Conservation (phyloP, 495 filamentous ascomycete species). For the Echria macrotheca region DNA sequence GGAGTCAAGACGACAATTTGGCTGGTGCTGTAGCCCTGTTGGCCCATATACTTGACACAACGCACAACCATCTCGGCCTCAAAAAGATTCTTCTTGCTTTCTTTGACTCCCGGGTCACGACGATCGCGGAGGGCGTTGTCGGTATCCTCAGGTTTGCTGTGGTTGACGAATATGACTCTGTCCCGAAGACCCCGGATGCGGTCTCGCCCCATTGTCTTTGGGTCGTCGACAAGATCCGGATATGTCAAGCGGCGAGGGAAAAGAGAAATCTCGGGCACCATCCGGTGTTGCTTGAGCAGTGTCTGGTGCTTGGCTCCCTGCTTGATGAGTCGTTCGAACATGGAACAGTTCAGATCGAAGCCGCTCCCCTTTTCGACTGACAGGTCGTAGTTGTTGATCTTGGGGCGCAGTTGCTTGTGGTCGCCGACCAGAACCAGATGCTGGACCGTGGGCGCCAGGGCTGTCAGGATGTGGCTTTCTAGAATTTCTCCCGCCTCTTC, state of each 20-base stretch:
- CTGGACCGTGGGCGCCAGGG: slow-evolving; percentile 53
- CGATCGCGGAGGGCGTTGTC: slow-evolving; percentile 41
- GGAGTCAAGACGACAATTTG: slow-evolving; percentile 68
- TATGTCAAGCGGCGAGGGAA: slow-evolving; percentile 59
- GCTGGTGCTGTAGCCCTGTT: slow-evolving; percentile 67
- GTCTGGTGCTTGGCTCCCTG: slow-evolving; percentile 50
- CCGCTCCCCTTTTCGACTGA: slow-evolving; percentile 62
- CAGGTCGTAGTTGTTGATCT: slow-evolving; percentile 59
- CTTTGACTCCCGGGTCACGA: slow-evolving; percentile 42
- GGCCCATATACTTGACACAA: slow-evolving; percentile 64
- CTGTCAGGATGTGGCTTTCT: slow-evolving; percentile 63
- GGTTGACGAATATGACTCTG: slow-evolving; percentile 62
- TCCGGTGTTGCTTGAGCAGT: slow-evolving; percentile 61
- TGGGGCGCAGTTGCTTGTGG: slow-evolving; percentile 71
- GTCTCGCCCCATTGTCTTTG: slow-evolving; percentile 45
- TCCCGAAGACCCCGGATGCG: slow-evolving; percentile 53
- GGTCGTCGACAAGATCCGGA: slow-evolving; percentile 55
- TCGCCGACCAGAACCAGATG: slow-evolving; percentile 74
- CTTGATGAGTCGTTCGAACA: slow-evolving; percentile 66
- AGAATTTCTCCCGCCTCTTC: slow-evolving; percentile 81
- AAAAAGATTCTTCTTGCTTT: slow-evolving; percentile 59
- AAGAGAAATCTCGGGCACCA: slow-evolving; percentile 63
- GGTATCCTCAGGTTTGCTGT: slow-evolving; percentile 48
- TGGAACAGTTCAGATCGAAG: slow-evolving; percentile 63
- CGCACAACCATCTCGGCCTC: slow-evolving; percentile 65